Percentiles rank a stretch among this genome's conserved stretches.
Evolutionary conservation across 371 early-diverging fungal genomes (phyloP).

Genomic region (Apophysomyces elegans): DNA sequence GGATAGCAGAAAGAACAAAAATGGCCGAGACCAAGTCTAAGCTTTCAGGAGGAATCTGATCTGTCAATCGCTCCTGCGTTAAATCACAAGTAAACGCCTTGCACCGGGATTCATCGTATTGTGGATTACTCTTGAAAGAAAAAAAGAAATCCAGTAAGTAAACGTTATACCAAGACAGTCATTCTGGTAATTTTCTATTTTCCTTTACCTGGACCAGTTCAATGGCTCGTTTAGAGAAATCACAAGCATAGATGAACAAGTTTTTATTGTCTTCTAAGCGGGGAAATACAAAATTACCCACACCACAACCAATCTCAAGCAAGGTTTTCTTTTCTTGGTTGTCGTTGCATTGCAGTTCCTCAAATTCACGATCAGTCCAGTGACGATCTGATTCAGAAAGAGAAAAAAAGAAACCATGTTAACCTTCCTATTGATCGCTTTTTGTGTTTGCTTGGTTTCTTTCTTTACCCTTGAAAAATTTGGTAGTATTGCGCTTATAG

Average conservation of each 20-base stretch:
- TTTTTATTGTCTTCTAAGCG: conserved; percentile 76
- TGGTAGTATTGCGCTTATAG: conserved; percentile 91
- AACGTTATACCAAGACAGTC: not conserved
- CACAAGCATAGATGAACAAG: conserved; percentile 81
- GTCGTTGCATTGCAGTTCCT: conserved; percentile 63
- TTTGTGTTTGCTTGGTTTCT: no score
- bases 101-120: conserved; percentile 68
- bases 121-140: conserved; percentile 48
- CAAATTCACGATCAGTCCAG: conserved; percentile 96
- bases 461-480: conserved; percentile 79
- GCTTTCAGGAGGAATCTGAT: conserved; percentile 64
- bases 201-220: conserved; percentile 69
- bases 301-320: conserved; percentile 93
- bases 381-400: conserved; percentile 72
- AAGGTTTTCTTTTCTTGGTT: conserved; percentile 36
- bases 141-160: no score
- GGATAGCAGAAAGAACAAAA: conserved; percentile 86
- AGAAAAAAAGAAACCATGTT: not conserved
- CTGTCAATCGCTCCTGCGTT: conserved; percentile 66
- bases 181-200: not conserved
- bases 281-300: conserved; percentile 96
- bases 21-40: conserved; percentile 82
- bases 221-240: conserved; percentile 82
- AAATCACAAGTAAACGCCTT: conserved; percentile 86
- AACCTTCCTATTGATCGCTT: no score